phyloP scores from a whole-genome alignment of 176 grass and related monocot species.

The Guadua angustifolia region DNA sequence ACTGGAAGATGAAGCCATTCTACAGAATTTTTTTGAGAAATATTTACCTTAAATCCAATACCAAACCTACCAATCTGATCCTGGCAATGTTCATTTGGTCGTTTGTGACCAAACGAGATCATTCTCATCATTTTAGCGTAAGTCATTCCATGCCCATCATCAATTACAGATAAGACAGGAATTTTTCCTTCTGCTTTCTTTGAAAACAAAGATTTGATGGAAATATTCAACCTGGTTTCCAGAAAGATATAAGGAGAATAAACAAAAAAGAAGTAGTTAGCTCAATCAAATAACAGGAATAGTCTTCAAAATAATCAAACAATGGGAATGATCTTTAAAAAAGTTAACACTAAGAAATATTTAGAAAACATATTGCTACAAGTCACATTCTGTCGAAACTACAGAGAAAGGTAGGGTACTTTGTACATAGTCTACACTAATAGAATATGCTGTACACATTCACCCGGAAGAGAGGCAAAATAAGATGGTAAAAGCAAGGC shows the following conservation, averaged over 20 bases:
- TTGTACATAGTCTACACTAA: not conserved
- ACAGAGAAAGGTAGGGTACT: constrained; percentile 21
- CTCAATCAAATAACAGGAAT: constrained; percentile 22
- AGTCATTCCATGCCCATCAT: constrained; percentile 84
- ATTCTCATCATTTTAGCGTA: constrained; percentile 76
- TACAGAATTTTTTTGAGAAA: not conserved
- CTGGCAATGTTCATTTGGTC: constrained; percentile 42
- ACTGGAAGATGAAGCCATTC: not conserved
- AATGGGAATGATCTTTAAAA: constrained; percentile 19
- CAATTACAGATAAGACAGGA: constrained; percentile 78
- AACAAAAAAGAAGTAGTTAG: constrained; percentile 27
- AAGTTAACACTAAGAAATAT: not conserved
- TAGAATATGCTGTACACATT: not conserved
- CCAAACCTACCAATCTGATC: constrained; percentile 83
- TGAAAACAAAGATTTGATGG: constrained; percentile 61
- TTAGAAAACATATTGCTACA: not conserved
- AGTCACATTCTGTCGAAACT: constrained; percentile 11
- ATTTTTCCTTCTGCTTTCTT: constrained; percentile 72
- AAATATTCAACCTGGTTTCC: constrained; percentile 69
- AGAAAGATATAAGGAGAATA: constrained; percentile 25
- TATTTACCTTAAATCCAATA: constrained; percentile 86
- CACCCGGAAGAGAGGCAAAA: constrained; percentile 28
- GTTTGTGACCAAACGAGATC: constrained; percentile 88
- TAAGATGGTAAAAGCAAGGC: not conserved
- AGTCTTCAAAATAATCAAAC: constrained; percentile 18